Percentiles rank a stretch among this genome's conserved stretches.
Evolutionary conservation across 139 green algal genomes (phyloP).

Genomic region (Desmodesmus armatus): DNA sequence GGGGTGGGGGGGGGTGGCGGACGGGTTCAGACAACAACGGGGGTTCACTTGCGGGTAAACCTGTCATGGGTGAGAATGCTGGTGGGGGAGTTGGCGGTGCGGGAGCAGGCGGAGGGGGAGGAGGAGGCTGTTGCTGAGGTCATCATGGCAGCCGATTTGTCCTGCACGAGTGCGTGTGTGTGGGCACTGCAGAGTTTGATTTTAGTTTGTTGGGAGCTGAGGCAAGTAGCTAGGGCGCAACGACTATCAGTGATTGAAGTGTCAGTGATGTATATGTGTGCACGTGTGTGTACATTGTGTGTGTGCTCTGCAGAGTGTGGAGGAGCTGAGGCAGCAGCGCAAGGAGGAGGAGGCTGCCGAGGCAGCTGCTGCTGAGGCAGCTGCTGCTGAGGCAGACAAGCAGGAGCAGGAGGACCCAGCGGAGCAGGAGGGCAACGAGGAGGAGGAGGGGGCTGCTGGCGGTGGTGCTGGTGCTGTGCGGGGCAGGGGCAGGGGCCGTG

Average conservation of each 20-base stretch:
- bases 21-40: background rate
- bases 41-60: background rate
- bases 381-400: background rate
- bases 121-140: background rate
- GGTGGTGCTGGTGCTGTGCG: too few relatives aligned
- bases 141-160: background rate
- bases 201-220: background rate
- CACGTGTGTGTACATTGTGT: background rate
- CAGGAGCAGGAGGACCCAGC: background rate
- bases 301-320: slow-evolving; percentile 14
- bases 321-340: slow-evolving; percentile 18
- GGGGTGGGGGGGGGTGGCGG: background rate
- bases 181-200: background rate
- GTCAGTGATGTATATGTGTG: background rate
- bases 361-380: background rate
- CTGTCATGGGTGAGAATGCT: background rate
- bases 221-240: too few relatives aligned
- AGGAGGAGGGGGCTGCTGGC: background rate
- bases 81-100: background rate
- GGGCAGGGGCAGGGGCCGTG: too few relatives aligned
- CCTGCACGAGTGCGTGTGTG: background rate
- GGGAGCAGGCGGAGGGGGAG: background rate
- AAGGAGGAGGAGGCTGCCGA: background rate
- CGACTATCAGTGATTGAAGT: too few relatives aligned
- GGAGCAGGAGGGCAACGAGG: slow-evolving; percentile 13